Evolutionary conservation across 164 flowering plant species (phyloP).

Genomic region (Nelumbo lutea): DNA sequence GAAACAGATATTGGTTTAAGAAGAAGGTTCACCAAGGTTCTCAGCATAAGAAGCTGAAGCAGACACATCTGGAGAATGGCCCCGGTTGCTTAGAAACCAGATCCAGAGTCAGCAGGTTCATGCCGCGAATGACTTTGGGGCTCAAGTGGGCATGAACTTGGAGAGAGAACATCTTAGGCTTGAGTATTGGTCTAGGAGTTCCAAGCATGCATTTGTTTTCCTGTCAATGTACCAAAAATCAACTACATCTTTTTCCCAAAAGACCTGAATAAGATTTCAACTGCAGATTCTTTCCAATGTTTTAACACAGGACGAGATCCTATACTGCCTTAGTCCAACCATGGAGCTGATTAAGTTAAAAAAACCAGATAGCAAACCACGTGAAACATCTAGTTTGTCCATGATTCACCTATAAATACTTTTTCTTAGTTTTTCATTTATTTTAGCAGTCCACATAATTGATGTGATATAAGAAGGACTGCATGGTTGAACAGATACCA

Average conservation of each 20-base stretch:
- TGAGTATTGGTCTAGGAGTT: conserved; percentile 33
- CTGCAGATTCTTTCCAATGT: no score
- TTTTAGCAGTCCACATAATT: no score
- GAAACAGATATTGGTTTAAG: conserved; percentile 10
- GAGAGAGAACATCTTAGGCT: conserved; percentile 33
- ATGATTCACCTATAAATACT: no score
- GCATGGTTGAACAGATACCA: no score
- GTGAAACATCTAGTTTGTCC: no score
- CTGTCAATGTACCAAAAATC: conserved; percentile 40
- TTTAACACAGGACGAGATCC: no score
- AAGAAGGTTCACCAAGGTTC: conserved; percentile 32
- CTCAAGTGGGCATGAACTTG: conserved; percentile 27
- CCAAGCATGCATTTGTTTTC: conserved; percentile 56
- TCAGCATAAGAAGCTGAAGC: conserved; percentile 39
- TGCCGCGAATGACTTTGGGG: conserved; percentile 25
- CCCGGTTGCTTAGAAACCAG: conserved; percentile 22
- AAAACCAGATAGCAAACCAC: no score
- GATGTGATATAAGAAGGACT: no score
- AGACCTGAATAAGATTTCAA: conserved; percentile 4
- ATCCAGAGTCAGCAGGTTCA: conserved; percentile 23
- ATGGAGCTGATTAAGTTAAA: no score
- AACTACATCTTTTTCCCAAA: conserved; percentile 14
- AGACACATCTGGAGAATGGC: conserved; percentile 27
- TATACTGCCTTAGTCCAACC: no score
- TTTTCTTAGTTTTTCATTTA: no score